These are phyloP conservation scores for Eudorina sp. DNA, from an alignment of 139 green algal genomes.

Conservation along the genomic window DNA sequence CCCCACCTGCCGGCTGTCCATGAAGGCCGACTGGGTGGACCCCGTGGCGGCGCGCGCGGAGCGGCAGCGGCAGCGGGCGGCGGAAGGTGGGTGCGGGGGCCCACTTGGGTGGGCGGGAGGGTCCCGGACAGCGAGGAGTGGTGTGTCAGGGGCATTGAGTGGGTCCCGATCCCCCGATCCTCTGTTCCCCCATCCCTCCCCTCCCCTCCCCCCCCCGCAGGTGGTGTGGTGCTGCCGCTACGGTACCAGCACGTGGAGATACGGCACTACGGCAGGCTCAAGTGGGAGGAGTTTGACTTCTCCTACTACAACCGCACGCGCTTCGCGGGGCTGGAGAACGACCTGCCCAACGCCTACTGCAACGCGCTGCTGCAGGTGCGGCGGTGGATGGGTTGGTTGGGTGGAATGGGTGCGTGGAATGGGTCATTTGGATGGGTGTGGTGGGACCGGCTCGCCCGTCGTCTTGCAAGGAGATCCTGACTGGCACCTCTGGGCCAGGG, in stretches of 20 bases:
- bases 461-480: too few species aligned
- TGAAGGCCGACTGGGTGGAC: conserved; percentile 13
- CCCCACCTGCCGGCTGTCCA: conserved; percentile 19
- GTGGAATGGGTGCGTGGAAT: too few species aligned
- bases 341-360: conserved; percentile 93
- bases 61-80: conserved; percentile 44
- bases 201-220: background rate
- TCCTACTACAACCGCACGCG: conserved; percentile 88
- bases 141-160: too few species aligned
- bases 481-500: too few species aligned
- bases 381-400: too few species aligned
- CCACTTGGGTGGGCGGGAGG: too few species aligned
- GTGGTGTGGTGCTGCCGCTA: conserved; percentile 74
- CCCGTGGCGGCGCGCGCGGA: conserved; percentile 29
- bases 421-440: too few species aligned
- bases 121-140: too few species aligned
- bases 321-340: conserved; percentile 96
- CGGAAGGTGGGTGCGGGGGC: conserved; percentile 26
- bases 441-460: too few species aligned
- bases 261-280: conserved; percentile 59
- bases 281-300: conserved; percentile 90
- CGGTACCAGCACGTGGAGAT: conserved; percentile 81
- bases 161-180: too few species aligned
- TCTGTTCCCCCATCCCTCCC: background rate
- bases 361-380: conserved; percentile 93